phyloP scores from a whole-genome alignment of 108 stramenopile genomes.

The Cyclotella kingstonii region DNA sequence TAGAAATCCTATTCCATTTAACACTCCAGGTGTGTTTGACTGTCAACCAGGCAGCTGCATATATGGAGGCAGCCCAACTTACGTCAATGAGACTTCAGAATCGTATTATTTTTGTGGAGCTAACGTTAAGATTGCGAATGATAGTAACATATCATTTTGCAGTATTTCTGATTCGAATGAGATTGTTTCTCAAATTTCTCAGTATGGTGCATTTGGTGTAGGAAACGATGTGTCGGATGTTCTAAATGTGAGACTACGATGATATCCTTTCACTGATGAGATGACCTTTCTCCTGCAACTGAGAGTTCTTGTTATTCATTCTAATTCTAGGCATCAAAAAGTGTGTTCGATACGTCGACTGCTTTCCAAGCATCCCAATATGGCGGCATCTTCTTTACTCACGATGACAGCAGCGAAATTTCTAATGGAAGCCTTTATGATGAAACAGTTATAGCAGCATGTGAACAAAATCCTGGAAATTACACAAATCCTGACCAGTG shows the following conservation, averaged over 20 bases:
- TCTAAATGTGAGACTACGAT: slow-evolving; percentile 1
- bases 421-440: slow-evolving; percentile 15
- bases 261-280: background rate
- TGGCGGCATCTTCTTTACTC: slow-evolving; percentile 62
- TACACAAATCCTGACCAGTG: slow-evolving; percentile 43
- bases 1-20: slow-evolving; percentile 78
- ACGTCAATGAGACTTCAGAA: slow-evolving; percentile 39
- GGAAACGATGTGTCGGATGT: slow-evolving; percentile 18
- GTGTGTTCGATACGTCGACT: slow-evolving; percentile 24
- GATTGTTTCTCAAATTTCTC: slow-evolving; percentile 39
- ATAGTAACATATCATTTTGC: slow-evolving; percentile 15
- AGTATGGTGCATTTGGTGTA: slow-evolving; percentile 38
- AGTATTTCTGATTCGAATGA: slow-evolving; percentile 30
- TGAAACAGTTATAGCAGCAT: slow-evolving; percentile 19
- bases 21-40: slow-evolving; percentile 39
- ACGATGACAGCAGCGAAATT: slow-evolving; percentile 36
- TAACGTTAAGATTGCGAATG: slow-evolving; percentile 11
- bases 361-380: slow-evolving; percentile 51
- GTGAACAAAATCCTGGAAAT: slow-evolving; percentile 15
- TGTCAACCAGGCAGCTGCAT: slow-evolving; percentile 71
- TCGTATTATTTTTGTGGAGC: slow-evolving; percentile 58
- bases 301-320: background rate
- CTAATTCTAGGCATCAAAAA: slow-evolving; percentile 22
- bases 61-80: slow-evolving; percentile 19
- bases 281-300: background rate